Conservation (phyloP, 257 asterid species). For the Solanum stenotomum region DNA sequence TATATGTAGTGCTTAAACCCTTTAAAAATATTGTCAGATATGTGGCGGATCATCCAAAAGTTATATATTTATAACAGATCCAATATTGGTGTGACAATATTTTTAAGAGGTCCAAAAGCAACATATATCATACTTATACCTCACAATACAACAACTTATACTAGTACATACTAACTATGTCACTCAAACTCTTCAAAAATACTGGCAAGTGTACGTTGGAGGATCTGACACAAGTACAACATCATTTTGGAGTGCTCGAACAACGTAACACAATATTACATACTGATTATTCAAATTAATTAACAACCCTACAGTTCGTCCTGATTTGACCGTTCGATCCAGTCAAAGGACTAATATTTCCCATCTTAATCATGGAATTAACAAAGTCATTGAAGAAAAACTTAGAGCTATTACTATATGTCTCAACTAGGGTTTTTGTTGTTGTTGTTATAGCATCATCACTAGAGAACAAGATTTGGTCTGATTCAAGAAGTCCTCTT, state of each 20-base stretch:
- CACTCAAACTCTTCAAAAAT: not conserved
- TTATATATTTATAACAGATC: not conserved
- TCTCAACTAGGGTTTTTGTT: constrained; percentile 38
- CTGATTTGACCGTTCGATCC: constrained; percentile 59
- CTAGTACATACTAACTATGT: not conserved
- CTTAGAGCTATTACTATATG: constrained; percentile 26
- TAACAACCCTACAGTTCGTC: constrained; percentile 53
- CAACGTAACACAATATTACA: not conserved
- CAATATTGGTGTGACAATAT: not conserved
- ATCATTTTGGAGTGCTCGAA: not conserved
- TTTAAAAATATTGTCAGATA: not conserved
- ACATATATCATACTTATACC: not conserved
- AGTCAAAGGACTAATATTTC: constrained; percentile 38
- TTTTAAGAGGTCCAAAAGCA: not conserved
- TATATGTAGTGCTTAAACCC: not conserved
- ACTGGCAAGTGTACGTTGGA: rapidly evolving
- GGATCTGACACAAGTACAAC: not conserved
- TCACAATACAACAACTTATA: not conserved
- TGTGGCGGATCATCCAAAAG: not conserved
- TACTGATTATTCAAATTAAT: constrained; percentile 7
- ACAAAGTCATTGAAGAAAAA: constrained; percentile 52
- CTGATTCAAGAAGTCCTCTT: constrained; percentile 60
- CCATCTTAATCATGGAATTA: constrained; percentile 69
- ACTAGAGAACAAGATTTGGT: constrained; percentile 44
- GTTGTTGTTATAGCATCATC: constrained; percentile 18